Evolutionary conservation across 2,329 filamentous ascomycete genomes (phyloP).

Genomic region (Botryosphaeria agaves): DNA sequence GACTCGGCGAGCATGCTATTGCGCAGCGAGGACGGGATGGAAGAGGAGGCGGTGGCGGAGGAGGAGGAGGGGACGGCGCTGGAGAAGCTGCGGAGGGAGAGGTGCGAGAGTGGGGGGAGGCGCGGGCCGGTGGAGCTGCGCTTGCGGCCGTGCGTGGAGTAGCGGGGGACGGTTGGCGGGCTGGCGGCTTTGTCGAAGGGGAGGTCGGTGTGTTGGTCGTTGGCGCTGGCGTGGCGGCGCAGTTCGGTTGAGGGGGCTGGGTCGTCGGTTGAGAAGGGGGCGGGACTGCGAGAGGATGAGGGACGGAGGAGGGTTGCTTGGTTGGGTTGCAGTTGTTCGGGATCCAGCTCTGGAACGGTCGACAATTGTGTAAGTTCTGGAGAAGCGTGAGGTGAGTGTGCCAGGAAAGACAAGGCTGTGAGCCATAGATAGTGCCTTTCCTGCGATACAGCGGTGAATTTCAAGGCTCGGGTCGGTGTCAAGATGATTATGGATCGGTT

Average conservation of each 20-base stretch:
- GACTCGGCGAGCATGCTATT: slow-evolving; percentile 16
- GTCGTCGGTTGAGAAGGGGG: slow-evolving; percentile 4
- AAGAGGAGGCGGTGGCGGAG: slow-evolving; percentile 11
- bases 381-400: slow-evolving; percentile 68
- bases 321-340: slow-evolving; percentile 1
- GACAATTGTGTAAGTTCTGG: slow-evolving; percentile 51
- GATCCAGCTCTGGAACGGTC: slow-evolving; percentile 13
- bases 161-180: slow-evolving; percentile 52
- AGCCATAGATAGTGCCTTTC: slow-evolving; percentile 94
- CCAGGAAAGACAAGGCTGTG: slow-evolving; percentile 84
- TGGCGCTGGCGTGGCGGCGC: slow-evolving; percentile 8
- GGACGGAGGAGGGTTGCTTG: slow-evolving; percentile 1
- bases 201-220: too few species aligned
- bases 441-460: slow-evolving; percentile 70
- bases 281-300: slow-evolving; percentile 11
- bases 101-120: slow-evolving; percentile 38
- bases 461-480: slow-evolving; percentile 81
- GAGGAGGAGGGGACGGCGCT: slow-evolving; percentile 20
- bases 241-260: slow-evolving; percentile 5
- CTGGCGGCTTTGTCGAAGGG: slow-evolving; percentile 45
- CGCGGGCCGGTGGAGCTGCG: slow-evolving; percentile 77
- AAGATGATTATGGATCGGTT: slow-evolving; percentile 90
- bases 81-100: slow-evolving; percentile 67
- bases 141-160: slow-evolving; percentile 55
- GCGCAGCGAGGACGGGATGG: slow-evolving; percentile 12